These are phyloP conservation scores for Sporothrix phasma DNA, from an alignment of 2,329 filamentous ascomycete species.

Conservation along the genomic window DNA sequence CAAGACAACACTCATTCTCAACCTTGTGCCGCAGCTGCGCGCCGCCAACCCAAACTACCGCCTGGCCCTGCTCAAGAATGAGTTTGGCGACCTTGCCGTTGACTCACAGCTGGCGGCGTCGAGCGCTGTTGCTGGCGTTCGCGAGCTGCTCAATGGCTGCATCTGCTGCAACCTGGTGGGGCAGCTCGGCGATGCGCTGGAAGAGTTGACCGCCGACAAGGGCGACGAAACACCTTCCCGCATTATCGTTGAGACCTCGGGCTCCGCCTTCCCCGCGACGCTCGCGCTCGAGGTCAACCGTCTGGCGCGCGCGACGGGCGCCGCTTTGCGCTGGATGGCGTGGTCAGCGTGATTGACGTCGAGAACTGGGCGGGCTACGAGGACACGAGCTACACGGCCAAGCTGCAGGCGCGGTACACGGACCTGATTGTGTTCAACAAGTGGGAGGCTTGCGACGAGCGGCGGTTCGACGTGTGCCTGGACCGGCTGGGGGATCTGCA, in stretches of 20 bases:
- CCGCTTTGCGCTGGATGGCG: constrained; percentile 69
- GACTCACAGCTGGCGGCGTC: constrained; percentile 85
- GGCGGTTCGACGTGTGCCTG: constrained; percentile 64
- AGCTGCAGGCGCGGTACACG: constrained; percentile 79
- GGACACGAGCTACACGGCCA: constrained; percentile 80
- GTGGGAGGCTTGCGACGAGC: constrained; percentile 69
- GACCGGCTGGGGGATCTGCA: constrained; percentile 75
- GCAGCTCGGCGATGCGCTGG: constrained; percentile 70
- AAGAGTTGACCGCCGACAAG: constrained; percentile 50
- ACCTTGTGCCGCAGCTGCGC: constrained; percentile 80
- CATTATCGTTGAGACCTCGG: constrained; percentile 89
- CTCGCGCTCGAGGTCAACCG: constrained; percentile 85
- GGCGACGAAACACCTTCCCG: constrained; percentile 51
- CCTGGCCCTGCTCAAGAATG: constrained; percentile 92
- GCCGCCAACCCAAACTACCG: constrained; percentile 66
- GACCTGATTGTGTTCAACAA: constrained; percentile 90
- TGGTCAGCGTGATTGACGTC: constrained; percentile 82
- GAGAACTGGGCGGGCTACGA: constrained; percentile 94
- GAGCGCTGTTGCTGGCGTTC: constrained; percentile 75
- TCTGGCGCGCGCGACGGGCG: constrained; percentile 56
- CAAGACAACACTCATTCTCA: constrained; percentile 92
- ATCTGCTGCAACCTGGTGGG: constrained; percentile 99
- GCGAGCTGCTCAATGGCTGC: constrained; percentile 90
- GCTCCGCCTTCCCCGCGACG: constrained; percentile 79
- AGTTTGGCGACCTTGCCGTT: constrained; percentile 89